Percentiles rank a stretch among this genome's conserved stretches.
Conservation (phyloP, 768 basidiomycete genomes). For the Boletus rubropictus region DNA sequence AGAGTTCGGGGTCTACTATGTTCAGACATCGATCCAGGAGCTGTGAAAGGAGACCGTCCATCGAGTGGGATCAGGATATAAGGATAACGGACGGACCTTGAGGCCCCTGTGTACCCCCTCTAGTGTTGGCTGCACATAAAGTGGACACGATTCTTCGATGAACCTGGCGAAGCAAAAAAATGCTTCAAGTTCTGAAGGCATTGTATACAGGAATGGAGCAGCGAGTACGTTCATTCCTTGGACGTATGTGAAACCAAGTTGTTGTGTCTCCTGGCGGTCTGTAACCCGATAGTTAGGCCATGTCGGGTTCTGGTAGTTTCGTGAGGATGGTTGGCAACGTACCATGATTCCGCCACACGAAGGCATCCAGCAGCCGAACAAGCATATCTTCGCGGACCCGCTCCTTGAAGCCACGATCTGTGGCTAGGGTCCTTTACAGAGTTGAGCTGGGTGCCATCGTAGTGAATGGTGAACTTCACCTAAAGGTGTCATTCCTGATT, state of each 20-base stretch:
- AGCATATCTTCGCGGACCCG: constrained; percentile 96
- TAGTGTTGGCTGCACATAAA: constrained; percentile 95
- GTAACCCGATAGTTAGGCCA: not conserved
- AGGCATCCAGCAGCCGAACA: constrained; percentile 92
- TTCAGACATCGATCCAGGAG: constrained; percentile 89
- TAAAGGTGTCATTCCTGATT: constrained; percentile 94
- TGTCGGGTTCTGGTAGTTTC: not conserved
- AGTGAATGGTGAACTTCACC: constrained; percentile 40
- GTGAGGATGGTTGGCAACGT: constrained; percentile 7
- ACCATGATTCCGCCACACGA: constrained; percentile 95
- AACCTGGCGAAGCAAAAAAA: constrained; percentile 96
- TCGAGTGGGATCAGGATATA: not conserved
- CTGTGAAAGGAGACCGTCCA: constrained; percentile 36
- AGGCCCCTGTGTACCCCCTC: constrained; percentile 94
- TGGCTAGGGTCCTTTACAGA: constrained; percentile 68
- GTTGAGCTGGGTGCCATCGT: not conserved
- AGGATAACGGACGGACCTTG: constrained; percentile 50
- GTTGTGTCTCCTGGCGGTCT: constrained; percentile 77
- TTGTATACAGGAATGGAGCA: constrained; percentile 94
- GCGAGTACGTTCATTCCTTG: constrained; percentile 99
- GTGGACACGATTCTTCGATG: constrained; percentile 89
- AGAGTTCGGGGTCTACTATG: constrained; percentile 86
- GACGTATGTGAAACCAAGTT: constrained; percentile 89
- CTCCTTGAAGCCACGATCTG: constrained; percentile 96
- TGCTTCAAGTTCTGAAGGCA: constrained; percentile 97